A percentile compares a stretch with the other conserved stretches of the same genome.
Conservation (phyloP, 2,329 filamentous ascomycete genomes). For the Aspergillus sp. region DNA sequence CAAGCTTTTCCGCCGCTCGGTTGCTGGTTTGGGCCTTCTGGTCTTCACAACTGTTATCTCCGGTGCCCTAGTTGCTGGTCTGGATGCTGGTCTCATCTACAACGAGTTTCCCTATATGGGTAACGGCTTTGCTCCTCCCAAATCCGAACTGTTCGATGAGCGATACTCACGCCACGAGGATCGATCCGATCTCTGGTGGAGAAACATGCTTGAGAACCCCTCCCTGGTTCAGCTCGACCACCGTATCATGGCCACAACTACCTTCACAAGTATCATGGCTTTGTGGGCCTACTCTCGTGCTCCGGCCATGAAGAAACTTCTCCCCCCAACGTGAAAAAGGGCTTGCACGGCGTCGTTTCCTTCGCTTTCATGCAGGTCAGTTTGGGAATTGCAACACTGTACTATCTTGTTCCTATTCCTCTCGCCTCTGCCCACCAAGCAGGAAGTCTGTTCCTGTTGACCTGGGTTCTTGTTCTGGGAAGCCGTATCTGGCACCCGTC, state of each 20-base stretch:
- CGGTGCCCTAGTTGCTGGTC: conserved; percentile 84
- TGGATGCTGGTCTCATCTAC: conserved; percentile 96
- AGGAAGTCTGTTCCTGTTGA: conserved; percentile 78
- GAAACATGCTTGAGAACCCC: conserved; percentile 96
- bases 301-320: conserved; percentile 57
- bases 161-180: conserved; percentile 81
- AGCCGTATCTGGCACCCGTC: conserved; percentile 72
- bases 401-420: conserved; percentile 87
- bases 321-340: conserved; percentile 58
- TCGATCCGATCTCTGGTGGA: conserved; percentile 83
- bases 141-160: conserved; percentile 73
- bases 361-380: conserved; percentile 76
- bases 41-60: conserved; percentile 91
- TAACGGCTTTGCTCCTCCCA: conserved; percentile 71
- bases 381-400: conserved; percentile 83
- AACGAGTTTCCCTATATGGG: conserved; percentile 99
- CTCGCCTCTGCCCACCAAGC: conserved; percentile 91
- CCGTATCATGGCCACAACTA: conserved; percentile 83
- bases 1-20: conserved; percentile 66
- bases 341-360: conserved; percentile 74
- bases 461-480: conserved; percentile 73
- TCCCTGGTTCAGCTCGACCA: conserved; percentile 94
- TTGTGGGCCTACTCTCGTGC: conserved; percentile 78
- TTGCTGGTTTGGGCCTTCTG: conserved; percentile 65
- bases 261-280: conserved; percentile 73